Evolutionary conservation across 208 protist genomes (phyloP), one percentile per base, ranked within the genome.

Genomic region (Polymyxa betae): DNA sequence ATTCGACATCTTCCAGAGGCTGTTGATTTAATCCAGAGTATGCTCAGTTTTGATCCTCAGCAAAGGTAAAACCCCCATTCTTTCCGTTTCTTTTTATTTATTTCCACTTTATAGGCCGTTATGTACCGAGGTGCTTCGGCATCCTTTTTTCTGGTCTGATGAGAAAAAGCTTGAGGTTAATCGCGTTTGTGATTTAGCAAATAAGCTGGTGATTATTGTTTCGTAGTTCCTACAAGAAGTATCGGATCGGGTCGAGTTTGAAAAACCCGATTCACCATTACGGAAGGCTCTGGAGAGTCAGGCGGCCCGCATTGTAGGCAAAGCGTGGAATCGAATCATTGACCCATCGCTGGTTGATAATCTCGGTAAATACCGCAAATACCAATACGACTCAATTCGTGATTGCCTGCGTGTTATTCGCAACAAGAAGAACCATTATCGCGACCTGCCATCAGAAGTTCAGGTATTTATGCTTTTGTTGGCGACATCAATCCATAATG

Each of bases 371-470:
- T 93, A 91, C 88, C 90, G 94, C 40, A 92, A 92, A 77, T 95
- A 95, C 91, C 92, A 93, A 32, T 88, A 77, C 29, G 45, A 29
- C 12, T 94, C 92, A 0, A 35, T 94, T 0, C 68, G 92, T 16
- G 93, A 95, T 52, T 89, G 94, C 16, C 88, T 95, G n/a, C 91
- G 94, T 45, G 93, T 91, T 0, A 94, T 95, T 38, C 89, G 94
- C 52, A 95, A 95, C 93, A 95, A 95, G 92, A 94, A 94, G 66
- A 93, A 93, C 88, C 93, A 94, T 45, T 93, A 89, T 88, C 77
- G 49, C 0, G 92, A 93, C 20, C 77, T 93, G 0, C 40, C 90
- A 10, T 29, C 0, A 35, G 0, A 93, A 32, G 89, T 77, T 29
- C 54, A 90, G 89, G 60, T 77, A 44, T 45, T 44, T 77, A 32